These are phyloP conservation scores for Penicillium maclennaniae DNA, from an alignment of 495 filamentous ascomycete genomes.

Conservation along the genomic window DNA sequence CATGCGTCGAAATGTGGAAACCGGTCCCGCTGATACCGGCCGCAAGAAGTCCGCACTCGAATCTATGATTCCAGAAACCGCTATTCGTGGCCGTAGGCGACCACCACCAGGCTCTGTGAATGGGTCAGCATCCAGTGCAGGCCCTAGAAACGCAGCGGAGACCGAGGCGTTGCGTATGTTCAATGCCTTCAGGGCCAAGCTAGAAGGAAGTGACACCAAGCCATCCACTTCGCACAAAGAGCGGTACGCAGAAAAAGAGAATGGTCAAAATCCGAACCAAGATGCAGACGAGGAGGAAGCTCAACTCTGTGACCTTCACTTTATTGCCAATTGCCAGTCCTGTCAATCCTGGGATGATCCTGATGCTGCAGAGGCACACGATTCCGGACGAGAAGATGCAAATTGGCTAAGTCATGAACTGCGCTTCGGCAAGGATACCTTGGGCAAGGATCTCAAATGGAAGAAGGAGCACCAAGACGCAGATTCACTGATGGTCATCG, in stretches of 20 bases:
- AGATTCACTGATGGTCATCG: constrained; percentile 90
- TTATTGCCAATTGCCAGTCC: constrained; percentile 88
- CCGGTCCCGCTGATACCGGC: constrained; percentile 49
- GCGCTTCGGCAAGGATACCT: constrained; percentile 80
- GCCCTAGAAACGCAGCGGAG: constrained; percentile 49
- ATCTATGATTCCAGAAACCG: constrained; percentile 76
- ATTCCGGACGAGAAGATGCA: constrained; percentile 27
- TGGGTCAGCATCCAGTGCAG: constrained; percentile 13
- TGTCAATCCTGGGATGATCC: constrained; percentile 68
- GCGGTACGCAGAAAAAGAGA: neutral
- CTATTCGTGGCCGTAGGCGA: constrained; percentile 76
- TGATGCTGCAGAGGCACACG: constrained; percentile 2
- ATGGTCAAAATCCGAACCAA: constrained; percentile 17
- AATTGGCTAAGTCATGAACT: constrained; percentile 70
- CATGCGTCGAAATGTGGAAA: constrained; percentile 74
- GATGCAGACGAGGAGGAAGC: constrained; percentile 63
- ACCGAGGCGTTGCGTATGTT: constrained; percentile 61
- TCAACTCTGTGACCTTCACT: constrained; percentile 81
- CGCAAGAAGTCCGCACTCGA: constrained; percentile 69
- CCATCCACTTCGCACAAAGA: neutral
- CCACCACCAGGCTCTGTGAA: constrained; percentile 51
- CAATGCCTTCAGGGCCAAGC: constrained; percentile 71
- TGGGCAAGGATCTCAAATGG: constrained; percentile 90
- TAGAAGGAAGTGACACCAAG: constrained; percentile 58
- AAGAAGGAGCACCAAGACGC: constrained; percentile 83